Evolutionary conservation across 1,284 basidiomycete species (phyloP).

Genomic region (Thelephora terrestris): DNA sequence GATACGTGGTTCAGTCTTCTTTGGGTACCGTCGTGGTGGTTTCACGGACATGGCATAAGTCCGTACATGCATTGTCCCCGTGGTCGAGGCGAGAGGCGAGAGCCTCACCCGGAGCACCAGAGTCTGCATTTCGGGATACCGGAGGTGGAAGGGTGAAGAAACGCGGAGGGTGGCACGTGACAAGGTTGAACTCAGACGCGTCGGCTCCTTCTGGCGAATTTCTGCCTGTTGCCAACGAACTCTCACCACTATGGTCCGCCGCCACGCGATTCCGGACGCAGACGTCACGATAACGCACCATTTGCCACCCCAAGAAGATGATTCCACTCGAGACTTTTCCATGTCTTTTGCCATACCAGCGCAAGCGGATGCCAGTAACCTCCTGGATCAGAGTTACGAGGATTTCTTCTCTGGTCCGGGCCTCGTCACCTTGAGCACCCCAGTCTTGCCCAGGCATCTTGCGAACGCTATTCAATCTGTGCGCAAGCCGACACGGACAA

Average conservation of each 20-base stretch:
- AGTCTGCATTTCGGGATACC: not conserved
- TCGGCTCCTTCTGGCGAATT: too few species aligned
- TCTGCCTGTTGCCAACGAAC: too few species aligned
- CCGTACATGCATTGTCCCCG: slow-evolving; percentile 7
- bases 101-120: not conserved
- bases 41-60: slow-evolving; percentile 47
- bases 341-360: not conserved
- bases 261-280: too few species aligned
- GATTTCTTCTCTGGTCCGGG: not conserved
- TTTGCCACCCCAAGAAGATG: too few species aligned
- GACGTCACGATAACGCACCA: too few species aligned
- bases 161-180: not conserved
- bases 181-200: too few species aligned
- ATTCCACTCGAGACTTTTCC: too few species aligned
- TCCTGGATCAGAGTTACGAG: not conserved
- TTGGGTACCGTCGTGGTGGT: slow-evolving; percentile 37
- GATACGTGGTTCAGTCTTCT: slow-evolving; percentile 45
- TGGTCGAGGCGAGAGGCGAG: not conserved
- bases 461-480: too few species aligned
- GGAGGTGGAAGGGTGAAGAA: not conserved
- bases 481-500: too few species aligned
- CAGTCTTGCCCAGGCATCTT: too few species aligned
- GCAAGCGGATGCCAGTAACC: not conserved
- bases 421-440: too few species aligned
- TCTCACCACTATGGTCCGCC: too few species aligned